A percentile compares a stretch with the other conserved stretches of the same genome.
phyloP scores from a whole-genome alignment of 805 yeast species.

The Metschnikowia lachancei region DNA sequence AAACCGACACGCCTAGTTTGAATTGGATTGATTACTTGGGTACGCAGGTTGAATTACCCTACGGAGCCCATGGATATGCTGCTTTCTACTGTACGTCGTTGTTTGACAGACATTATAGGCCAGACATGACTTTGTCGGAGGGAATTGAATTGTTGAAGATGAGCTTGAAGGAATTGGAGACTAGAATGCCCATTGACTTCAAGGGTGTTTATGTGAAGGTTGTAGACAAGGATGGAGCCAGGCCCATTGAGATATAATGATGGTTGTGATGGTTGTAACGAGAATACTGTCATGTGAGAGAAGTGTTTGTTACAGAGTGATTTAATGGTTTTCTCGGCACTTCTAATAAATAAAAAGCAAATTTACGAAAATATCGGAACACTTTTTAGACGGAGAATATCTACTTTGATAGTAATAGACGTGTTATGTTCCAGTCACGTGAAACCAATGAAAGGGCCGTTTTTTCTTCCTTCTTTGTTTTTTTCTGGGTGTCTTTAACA shows the following conservation, averaged over 20 bases:
- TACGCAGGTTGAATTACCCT: constrained; percentile 84
- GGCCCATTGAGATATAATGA: constrained; percentile 32
- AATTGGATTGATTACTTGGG: constrained; percentile 94
- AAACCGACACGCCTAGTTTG: constrained; percentile 58
- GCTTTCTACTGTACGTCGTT: constrained; percentile 89
- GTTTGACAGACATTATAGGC: constrained; percentile 84
- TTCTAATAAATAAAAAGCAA: not conserved
- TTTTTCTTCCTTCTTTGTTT: too few relatives aligned
- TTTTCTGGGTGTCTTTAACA: too few relatives aligned
- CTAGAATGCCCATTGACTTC: constrained; percentile 90
- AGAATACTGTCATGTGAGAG: not conserved
- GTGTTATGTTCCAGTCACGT: too few relatives aligned
- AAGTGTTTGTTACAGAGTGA: not conserved
- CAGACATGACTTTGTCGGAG: constrained; percentile 70
- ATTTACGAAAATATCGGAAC: not conserved
- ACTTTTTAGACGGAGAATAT: too few relatives aligned
- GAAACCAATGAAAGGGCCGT: too few relatives aligned
- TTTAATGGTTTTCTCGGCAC: not conserved
- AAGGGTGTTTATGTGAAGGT: constrained; percentile 77
- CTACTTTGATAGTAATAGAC: too few relatives aligned
- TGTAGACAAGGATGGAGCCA: constrained; percentile 61
- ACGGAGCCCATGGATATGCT: constrained; percentile 98
- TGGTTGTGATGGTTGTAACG: too few relatives aligned
- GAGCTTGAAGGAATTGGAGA: constrained; percentile 76
- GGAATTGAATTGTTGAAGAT: constrained; percentile 70